Percentiles rank a stretch among this genome's conserved stretches.
Evolutionary conservation across 371 early-diverging fungal species (phyloP).

Genomic region (Phascolomyces articulosus): DNA sequence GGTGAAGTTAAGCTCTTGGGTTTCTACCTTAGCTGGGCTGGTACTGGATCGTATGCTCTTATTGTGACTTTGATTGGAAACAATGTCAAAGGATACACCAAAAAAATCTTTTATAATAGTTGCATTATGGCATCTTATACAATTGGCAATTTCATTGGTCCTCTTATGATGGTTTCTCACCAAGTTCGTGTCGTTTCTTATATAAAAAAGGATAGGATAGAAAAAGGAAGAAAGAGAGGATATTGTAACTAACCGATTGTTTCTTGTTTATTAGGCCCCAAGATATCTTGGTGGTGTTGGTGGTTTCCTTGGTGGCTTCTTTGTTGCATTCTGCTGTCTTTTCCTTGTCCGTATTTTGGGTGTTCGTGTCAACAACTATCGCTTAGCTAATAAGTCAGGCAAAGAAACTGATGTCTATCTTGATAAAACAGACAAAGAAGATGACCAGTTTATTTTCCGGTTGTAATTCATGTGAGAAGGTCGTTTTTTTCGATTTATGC

Average conservation of each 20-base stretch:
- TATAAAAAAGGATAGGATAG: neutral
- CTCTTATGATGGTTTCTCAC: constrained; percentile 15
- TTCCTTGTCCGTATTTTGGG: constrained; percentile 18
- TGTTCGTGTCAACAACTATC: constrained; percentile 18
- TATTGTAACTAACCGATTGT: neutral
- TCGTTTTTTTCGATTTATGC: too few species aligned
- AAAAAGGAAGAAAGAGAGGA: too few species aligned
- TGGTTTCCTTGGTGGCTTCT: constrained; percentile 10
- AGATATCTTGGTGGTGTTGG: constrained; percentile 1
- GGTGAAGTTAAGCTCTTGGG: constrained; percentile 27
- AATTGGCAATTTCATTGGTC: constrained; percentile 19
- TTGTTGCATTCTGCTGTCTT: constrained; percentile 10
- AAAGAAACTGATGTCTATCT: constrained; percentile 16
- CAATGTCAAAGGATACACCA: constrained; percentile 22
- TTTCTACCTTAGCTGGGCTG: constrained; percentile 29
- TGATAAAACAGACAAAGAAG: constrained; percentile 32
- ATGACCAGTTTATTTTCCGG: constrained; percentile 29
- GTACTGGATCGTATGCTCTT: constrained; percentile 26
- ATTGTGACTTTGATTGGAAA: constrained; percentile 21
- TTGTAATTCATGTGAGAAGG: too few species aligned
- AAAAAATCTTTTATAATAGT: constrained; percentile 26
- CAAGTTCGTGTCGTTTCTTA: neutral
- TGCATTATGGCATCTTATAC: constrained; percentile 25
- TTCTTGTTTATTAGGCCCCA: neutral
- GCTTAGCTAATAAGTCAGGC: constrained; percentile 13